These are phyloP conservation scores for Lipomyces orientalis DNA, from an alignment of 805 yeast species.

Conservation along the genomic window DNA sequence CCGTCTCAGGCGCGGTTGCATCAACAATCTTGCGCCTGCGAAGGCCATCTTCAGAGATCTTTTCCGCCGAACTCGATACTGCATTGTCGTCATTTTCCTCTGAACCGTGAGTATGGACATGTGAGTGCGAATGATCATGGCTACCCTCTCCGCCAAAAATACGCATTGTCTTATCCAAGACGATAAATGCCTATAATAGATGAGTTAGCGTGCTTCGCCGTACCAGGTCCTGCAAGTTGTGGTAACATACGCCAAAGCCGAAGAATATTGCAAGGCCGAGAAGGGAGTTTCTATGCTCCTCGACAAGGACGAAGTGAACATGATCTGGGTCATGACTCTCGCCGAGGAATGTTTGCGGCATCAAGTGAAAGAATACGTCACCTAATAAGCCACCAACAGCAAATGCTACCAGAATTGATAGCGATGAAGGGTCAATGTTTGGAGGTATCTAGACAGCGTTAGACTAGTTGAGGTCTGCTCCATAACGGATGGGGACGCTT, in stretches of 20 bases:
- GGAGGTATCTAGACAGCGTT: slow-evolving; percentile 53
- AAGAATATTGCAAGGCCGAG: slow-evolving; percentile 62
- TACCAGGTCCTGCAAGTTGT: not conserved
- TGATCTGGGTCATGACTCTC: slow-evolving; percentile 52
- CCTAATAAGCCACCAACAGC: slow-evolving; percentile 80
- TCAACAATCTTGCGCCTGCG: slow-evolving; percentile 16
- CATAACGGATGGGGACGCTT: not conserved
- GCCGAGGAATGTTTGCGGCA: slow-evolving; percentile 71
- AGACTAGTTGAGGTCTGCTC: not conserved
- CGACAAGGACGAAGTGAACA: slow-evolving; percentile 54
- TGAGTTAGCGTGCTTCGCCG: not conserved
- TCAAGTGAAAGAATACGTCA: slow-evolving; percentile 71
- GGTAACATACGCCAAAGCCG: slow-evolving; percentile 56
- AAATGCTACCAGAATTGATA: slow-evolving; percentile 66
- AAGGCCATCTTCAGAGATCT: slow-evolving; percentile 9
- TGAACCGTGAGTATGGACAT: slow-evolving; percentile 46
- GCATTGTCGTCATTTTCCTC: slow-evolving; percentile 19
- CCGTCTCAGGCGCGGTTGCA: not conserved
- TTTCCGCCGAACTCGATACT: slow-evolving; percentile 14
- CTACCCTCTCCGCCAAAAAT: slow-evolving; percentile 47
- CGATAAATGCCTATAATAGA: slow-evolving; percentile 50
- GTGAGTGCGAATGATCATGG: slow-evolving; percentile 56
- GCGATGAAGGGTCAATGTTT: slow-evolving; percentile 55
- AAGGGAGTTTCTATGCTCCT: slow-evolving; percentile 55
- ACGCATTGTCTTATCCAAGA: slow-evolving; percentile 66